Conservation (phyloP, 1,139 yeast genomes). For the Geotrichum fermentans region DNA sequence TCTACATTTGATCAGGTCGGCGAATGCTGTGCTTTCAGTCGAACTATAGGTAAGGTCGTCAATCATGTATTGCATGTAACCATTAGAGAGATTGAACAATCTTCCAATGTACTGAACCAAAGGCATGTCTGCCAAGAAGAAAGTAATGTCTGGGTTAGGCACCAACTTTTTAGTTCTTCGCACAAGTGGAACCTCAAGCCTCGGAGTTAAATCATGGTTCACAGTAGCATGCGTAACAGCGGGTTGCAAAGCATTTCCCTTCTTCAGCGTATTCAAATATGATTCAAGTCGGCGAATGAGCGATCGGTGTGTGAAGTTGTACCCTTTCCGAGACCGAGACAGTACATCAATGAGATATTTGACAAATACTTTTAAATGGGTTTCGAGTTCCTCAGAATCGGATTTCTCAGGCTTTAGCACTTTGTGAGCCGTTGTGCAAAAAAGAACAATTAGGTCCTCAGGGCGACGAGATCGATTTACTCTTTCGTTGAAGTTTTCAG, state of each 20-base stretch:
- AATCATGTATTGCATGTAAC: conserved; percentile 5
- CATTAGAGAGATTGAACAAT: conserved; percentile 5
- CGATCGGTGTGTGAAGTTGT: conserved; percentile 10
- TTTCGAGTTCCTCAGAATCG: conserved; percentile 1
- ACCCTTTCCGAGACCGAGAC: conserved; percentile 10
- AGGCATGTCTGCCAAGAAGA: conserved; percentile 2
- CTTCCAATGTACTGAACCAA: neutral
- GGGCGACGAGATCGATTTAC: conserved; percentile 8
- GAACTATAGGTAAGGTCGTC: neutral
- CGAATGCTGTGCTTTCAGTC: conserved; percentile 5
- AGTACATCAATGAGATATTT: conserved; percentile 7
- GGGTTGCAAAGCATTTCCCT: conserved; percentile 5
- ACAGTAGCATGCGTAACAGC: neutral
- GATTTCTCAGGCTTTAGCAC: neutral
- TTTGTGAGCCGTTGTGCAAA: conserved; percentile 9
- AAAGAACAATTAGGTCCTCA: conserved; percentile 11
- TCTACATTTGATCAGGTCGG: conserved; percentile 8
- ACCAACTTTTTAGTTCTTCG: conserved; percentile 1
- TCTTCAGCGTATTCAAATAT: conserved; percentile 4
- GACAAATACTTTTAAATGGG: conserved; percentile 8
- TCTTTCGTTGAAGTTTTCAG: conserved; percentile 9
- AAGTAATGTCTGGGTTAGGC: conserved; percentile 7
- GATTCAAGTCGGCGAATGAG: conserved; percentile 13
- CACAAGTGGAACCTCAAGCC: neutral
- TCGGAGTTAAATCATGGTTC: neutral